phyloP scores from a whole-genome alignment of 495 filamentous ascomycete genomes.

The Hyaloscypha finlandica region DNA sequence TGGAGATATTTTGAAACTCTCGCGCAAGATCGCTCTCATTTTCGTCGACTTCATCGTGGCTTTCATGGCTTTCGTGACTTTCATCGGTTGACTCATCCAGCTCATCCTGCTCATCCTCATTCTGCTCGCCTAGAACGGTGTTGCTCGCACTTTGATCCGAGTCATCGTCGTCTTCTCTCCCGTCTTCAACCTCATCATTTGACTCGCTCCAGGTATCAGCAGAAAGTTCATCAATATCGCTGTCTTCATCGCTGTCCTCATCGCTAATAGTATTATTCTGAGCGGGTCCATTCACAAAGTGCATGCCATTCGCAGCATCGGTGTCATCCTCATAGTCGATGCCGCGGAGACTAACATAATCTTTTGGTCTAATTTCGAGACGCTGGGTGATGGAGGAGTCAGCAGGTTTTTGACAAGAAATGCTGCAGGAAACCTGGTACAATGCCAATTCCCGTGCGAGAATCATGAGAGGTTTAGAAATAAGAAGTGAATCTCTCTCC shows the following conservation, averaged over 20 bases:
- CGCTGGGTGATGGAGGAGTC: too few species aligned
- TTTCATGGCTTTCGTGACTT: constrained; percentile 25
- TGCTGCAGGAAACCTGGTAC: constrained; percentile 42
- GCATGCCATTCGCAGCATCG: constrained; percentile 28
- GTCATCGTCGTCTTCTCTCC: constrained; percentile 14
- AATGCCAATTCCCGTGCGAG: too few species aligned
- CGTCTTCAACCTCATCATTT: constrained; percentile 30
- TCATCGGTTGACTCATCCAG: constrained; percentile 13
- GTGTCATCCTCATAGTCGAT: constrained; percentile 60
- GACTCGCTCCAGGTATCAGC: constrained; percentile 27
- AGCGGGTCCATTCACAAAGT: constrained; percentile 4
- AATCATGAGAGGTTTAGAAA: too few species aligned
- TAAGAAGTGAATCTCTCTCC: too few species aligned
- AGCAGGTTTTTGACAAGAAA: too few species aligned
- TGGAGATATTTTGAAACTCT: constrained; percentile 11
- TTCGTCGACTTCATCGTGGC: constrained; percentile 27
- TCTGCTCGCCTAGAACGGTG: constrained; percentile 16
- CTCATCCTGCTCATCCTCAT: constrained; percentile 12
- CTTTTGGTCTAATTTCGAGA: constrained; percentile 40
- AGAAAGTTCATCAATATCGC: constrained; percentile 29
- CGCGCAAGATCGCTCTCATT: constrained; percentile 21
- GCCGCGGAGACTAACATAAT: constrained; percentile 60
- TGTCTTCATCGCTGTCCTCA: constrained; percentile 40
- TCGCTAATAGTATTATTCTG: constrained; percentile 17
- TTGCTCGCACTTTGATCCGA: not conserved